Evolutionary conservation across 768 basidiomycete genomes (phyloP).

Genomic region (Kwoniella pini): DNA sequence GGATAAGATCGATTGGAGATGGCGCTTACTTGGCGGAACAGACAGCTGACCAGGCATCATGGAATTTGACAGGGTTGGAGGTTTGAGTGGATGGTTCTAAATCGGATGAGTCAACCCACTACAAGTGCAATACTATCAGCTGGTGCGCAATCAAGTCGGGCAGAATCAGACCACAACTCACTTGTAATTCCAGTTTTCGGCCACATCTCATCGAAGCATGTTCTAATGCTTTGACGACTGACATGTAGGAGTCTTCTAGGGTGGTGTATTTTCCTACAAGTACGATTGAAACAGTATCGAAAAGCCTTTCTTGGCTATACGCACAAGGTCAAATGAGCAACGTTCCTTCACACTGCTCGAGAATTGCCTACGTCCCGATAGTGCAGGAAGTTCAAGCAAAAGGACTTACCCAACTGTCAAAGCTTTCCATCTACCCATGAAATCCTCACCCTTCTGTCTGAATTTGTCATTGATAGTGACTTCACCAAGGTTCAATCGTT

Average conservation of each 20-base stretch:
- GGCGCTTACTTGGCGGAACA: constrained; percentile 80
- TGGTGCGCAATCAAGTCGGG: neutral
- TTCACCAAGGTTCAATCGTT: constrained; percentile 71
- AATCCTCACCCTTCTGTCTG: constrained; percentile 63
- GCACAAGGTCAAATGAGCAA: too few species aligned
- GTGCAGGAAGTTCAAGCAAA: too few species aligned
- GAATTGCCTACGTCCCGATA: too few species aligned
- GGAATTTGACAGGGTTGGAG: constrained; percentile 80
- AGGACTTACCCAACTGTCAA: constrained; percentile 72
- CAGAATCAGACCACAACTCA: constrained; percentile 53
- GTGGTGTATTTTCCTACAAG: constrained; percentile 98
- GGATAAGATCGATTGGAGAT: neutral
- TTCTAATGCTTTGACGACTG: constrained; percentile 92
- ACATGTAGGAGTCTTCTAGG: constrained; percentile 97
- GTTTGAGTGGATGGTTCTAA: constrained; percentile 79
- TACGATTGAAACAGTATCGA: constrained; percentile 82
- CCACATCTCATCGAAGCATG: constrained; percentile 93
- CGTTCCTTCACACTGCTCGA: too few species aligned
- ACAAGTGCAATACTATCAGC: constrained; percentile 6
- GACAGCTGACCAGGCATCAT: constrained; percentile 91
- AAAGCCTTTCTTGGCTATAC: constrained; percentile 87
- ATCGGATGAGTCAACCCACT: constrained; percentile 97
- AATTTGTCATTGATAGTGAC: constrained; percentile 63
- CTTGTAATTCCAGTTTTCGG: constrained; percentile 77
- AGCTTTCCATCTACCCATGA: constrained; percentile 77